Base-by-base conservation (phyloP, 1,284 basidiomycete species). In the Mycena sp. region DNA sequence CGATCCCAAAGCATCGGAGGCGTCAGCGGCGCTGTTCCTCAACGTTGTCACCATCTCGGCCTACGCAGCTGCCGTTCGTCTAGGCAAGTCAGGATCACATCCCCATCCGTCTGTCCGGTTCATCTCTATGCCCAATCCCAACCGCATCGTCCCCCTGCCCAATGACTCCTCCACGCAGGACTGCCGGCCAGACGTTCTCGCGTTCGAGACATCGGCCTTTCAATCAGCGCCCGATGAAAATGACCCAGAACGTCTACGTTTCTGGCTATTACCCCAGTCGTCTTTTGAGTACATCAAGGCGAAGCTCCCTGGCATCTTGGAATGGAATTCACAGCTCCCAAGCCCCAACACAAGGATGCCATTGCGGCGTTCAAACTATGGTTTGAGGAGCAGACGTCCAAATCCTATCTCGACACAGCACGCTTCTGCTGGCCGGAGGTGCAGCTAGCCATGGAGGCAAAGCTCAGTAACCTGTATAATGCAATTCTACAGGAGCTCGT, bases 371-470 rank as follows among this genome's bases (percentile, higher is more conserved):
- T 61, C 52, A 7, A 45, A 12, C 6, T 26, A 6, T 61, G 59
- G 52, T 61, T 55, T 14, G 11, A 43, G 16, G 38, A 50, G 26
- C 45, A 61, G 10, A 35, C 19, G 35, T 28, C 17, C 7, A 9
- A 14, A 1, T 40, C 16, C 28, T 25, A 55, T 28, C 59, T 61
- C 23, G 45, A 55, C 10, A 50, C 49, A 38, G 6, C 59, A 16
- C 28, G 52, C 3, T 61, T 61, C 17, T 61, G 59, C 32, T 61
- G 52, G 52, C 59, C 59, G 14, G 59, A 55, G 53, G 25, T 61
- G 17, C n/a, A 55, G 59, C 52, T 61, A 1, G 40, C 59, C 7
- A 46, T 5, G 19, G 59, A 55, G 53, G 53, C 46, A 1, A 50
- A 43, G 17, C 6, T 55, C 6, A 10, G 16, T 12, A 12, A 61